Base-by-base conservation (phyloP, 2,329 filamentous ascomycete species). In the Colletotrichum sansevieriae region DNA sequence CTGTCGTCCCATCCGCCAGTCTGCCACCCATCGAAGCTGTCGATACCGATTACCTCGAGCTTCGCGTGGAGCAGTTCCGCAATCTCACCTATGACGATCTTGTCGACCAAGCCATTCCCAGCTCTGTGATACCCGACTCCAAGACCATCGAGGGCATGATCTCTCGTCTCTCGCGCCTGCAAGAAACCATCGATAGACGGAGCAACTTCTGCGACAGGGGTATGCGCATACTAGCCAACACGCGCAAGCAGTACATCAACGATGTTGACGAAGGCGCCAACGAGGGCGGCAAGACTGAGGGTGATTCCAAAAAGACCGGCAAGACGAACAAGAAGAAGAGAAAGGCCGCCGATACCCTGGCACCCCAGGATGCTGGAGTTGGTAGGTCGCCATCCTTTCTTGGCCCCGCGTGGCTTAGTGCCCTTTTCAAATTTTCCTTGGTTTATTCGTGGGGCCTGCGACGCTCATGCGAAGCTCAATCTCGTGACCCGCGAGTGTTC, bases 311-410 rank as follows among this genome's bases (percentile, higher is more conserved):
- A 69, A 74, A 77, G 55, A 83, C 84, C 60, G 78, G 81, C 22
- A 88, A 88, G 49, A 69, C 66, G 15, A 69, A 95, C 78, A 86
- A 91, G 72, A 94, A 93, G 84, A 94, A 93, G 83, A 90, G 92
- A 77, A 94, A 94, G 80, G 92, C 91, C 25, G 83, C 87, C 8
- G 89, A 90, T 66, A 83, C 79, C 62, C 81, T 87, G 37, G 83
- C 83, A 67, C 84, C 88, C 9, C 88, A 86, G 68, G 89, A 92
- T 70, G 78, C 73, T 35, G 74, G 73, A 51, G 78, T 81, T 75
- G 62, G 77, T 71, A 65, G 49, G 68, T 69, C 47, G 57, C 62
- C 18, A 51, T 47, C 49, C 43, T 43, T 60, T 52, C 12, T 65
- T 37, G 63, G 51, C 63, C 66, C 37, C 51, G 49, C 52, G 62